A percentile compares a stretch with the other conserved stretches of the same genome.
Evolutionary conservation across 208 protist genomes (phyloP).

Genomic region (Blastocrithidia nonstop): DNA sequence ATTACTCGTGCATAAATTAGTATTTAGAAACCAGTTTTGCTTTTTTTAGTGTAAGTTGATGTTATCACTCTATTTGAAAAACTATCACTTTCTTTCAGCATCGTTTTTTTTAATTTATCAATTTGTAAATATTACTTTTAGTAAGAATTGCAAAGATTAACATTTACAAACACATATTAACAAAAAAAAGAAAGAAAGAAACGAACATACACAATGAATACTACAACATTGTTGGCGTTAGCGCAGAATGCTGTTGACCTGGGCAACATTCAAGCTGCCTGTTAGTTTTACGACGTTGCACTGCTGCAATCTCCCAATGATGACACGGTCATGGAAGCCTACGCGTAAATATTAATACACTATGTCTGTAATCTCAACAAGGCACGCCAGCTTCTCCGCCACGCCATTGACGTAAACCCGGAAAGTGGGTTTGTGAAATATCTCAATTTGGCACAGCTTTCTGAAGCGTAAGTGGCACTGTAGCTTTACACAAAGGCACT

Average conservation of each 20-base stretch:
- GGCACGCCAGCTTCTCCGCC: conserved; percentile 68
- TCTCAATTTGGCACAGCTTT: conserved; percentile 81
- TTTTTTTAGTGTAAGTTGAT: neutral
- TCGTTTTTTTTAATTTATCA: no score
- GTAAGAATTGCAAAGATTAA: neutral
- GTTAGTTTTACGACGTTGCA: conserved; percentile 76
- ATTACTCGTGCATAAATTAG: neutral
- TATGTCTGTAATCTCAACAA: conserved; percentile 40
- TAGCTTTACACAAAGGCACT: conserved; percentile 69
- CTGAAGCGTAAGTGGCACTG: conserved; percentile 55
- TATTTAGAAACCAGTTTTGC: neutral
- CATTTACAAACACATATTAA: conserved; percentile 1
- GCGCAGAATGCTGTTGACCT: conserved; percentile 75
- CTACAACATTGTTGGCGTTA: conserved; percentile 45
- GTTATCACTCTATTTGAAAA: no score
- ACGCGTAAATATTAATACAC: conserved; percentile 85
- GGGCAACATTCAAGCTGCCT: conserved; percentile 68
- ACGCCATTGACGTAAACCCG: conserved; percentile 74
- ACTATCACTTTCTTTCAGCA: no score
- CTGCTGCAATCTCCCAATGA: conserved; percentile 59
- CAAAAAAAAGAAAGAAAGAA: neutral
- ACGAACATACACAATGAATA: conserved; percentile 37
- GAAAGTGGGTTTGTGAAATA: conserved; percentile 81
- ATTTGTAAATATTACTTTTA: neutral
- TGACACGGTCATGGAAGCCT: conserved; percentile 83